Conservation (phyloP, 139 green algal species). For the Gonium pectorale region DNA sequence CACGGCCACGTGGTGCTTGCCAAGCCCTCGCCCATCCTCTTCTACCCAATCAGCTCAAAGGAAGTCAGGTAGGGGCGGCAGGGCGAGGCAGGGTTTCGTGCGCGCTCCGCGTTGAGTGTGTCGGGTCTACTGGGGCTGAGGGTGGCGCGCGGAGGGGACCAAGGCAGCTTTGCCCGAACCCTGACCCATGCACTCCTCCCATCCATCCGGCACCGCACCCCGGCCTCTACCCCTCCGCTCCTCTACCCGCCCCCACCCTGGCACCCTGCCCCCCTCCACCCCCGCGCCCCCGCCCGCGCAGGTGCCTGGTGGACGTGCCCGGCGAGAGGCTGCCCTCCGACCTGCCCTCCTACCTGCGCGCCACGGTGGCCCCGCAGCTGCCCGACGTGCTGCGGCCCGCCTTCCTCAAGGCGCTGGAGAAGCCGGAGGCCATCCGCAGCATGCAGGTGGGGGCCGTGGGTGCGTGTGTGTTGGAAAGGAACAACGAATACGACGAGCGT, state of each 20-base stretch:
- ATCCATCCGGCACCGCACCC: too few relatives aligned
- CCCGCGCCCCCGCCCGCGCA: not conserved
- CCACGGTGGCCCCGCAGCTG: slow-evolving; percentile 75
- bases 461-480: too few relatives aligned
- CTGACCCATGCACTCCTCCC: too few relatives aligned
- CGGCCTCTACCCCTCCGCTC: too few relatives aligned
- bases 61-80: slow-evolving; percentile 77
- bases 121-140: too few relatives aligned
- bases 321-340: slow-evolving; percentile 74
- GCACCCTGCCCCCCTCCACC: not conserved
- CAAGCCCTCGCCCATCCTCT: slow-evolving; percentile 95
- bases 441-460: slow-evolving; percentile 57
- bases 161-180: too few relatives aligned
- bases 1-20: slow-evolving; percentile 96
- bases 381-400: slow-evolving; percentile 76
- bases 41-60: slow-evolving; percentile 95
- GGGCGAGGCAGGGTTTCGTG: too few relatives aligned
- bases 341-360: slow-evolving; percentile 66
- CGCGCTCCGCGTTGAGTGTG: too few relatives aligned
- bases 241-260: too few relatives aligned
- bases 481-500: too few relatives aligned
- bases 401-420: slow-evolving; percentile 78
- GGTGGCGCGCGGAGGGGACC: too few relatives aligned
- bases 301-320: slow-evolving; percentile 95
- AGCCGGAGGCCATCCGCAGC: slow-evolving; percentile 52